Base-by-base conservation (phyloP, 306 rosid species). In the Cicer yamashitae region DNA sequence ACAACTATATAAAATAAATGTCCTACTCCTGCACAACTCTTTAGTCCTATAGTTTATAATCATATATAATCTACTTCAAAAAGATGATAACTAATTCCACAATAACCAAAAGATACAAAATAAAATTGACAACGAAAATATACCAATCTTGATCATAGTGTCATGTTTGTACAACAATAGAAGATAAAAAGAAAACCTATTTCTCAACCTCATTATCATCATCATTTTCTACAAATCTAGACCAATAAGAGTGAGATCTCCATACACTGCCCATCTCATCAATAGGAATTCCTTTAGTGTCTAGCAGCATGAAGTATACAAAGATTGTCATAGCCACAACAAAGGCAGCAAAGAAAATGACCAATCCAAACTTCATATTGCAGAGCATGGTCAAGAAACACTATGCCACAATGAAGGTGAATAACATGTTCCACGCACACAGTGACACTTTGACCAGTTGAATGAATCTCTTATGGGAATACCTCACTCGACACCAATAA, bases 381-480 rank as follows among this genome's bases (percentile, higher is more conserved):
- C 96, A 91, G 0, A 94, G 83, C 98, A 94, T 88, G 1, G 75
- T 51, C 81, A 92, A 57, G 89, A 94, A 94, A 2, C 82, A 9
- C 72, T 22, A 2, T 22, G 25, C 98, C 1, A 94, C 89, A 0
- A 79, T 2, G 60, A 94, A 94, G 0, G 97, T 94, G 88, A 90
- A 91, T 15, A 94, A 7, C 98, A 94, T 94, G 89, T 94, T 94
- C 1, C 86, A 91, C 0, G 96, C n/a, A 90, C 1, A 94, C 98
- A 7, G 85, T 94, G 12, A 92, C 64, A 68, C 96, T 91, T 7
- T 94, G 98, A 5, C 96, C 98, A 0, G 98, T 97, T 0, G 98
- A 91, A 4, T 97, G 87, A 59, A 94, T 90, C 73, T 94, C 97
- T 37, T 89, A 53, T 0, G 98, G 98, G 73, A 94, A 91, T 4